Evolutionary conservation across 192 early-diverging fungal genomes (phyloP).

Genomic region (Umbelopsis isabellina): DNA sequence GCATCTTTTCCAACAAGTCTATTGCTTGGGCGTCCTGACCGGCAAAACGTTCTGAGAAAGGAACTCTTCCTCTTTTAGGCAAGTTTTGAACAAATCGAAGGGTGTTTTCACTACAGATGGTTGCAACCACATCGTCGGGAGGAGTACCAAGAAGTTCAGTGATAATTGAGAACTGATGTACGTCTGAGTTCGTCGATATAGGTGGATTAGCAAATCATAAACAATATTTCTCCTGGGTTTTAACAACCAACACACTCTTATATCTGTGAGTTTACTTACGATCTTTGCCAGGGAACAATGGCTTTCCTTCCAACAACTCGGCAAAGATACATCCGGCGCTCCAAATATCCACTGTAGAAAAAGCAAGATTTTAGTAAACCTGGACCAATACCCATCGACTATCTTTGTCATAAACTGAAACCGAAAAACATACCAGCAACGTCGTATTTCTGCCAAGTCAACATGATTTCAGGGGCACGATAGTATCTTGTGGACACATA

Average conservation of each 20-base stretch:
- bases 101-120: slow-evolving; percentile 94
- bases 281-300: slow-evolving; percentile 94
- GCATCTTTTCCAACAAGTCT: slow-evolving; percentile 88
- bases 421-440: slow-evolving; percentile 60
- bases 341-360: slow-evolving; percentile 84
- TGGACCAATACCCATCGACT: neutral
- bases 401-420: neutral
- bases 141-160: slow-evolving; percentile 92
- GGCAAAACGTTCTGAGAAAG: slow-evolving; percentile 83
- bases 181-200: slow-evolving; percentile 53
- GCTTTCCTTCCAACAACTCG: slow-evolving; percentile 96
- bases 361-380: neutral
- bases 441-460: slow-evolving; percentile 97
- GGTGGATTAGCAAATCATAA: neutral
- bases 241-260: neutral
- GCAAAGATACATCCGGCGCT: slow-evolving; percentile 93
- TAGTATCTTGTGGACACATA: slow-evolving; percentile 98
- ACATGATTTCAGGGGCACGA: slow-evolving; percentile 97
- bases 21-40: slow-evolving; percentile 76
- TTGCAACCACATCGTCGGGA: slow-evolving; percentile 88
- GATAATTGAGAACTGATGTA: slow-evolving; percentile 96
- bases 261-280: slow-evolving; percentile 52
- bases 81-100: slow-evolving; percentile 89
- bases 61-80: slow-evolving; percentile 76
- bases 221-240: neutral